These are phyloP conservation scores for Rhodotorula taiwanensis DNA, from an alignment of 768 basidiomycete genomes.

Conservation along the genomic window DNA sequence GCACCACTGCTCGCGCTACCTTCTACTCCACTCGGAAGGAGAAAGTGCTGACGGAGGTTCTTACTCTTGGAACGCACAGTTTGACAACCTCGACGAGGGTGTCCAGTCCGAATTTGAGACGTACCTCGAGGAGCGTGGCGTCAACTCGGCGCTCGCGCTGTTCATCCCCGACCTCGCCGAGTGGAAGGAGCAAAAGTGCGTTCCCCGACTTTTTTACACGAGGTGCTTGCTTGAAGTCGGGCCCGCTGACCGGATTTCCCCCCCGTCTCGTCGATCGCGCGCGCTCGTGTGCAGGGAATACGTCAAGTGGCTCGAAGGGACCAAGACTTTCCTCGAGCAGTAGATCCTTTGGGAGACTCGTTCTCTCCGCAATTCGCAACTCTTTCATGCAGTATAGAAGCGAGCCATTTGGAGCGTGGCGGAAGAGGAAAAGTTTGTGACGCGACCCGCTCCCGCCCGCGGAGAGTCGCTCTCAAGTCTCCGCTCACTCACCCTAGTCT, in stretches of 20 bases:
- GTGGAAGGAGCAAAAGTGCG: conserved; percentile 68
- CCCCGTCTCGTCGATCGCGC: not conserved
- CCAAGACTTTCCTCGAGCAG: conserved; percentile 71
- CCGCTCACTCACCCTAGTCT: conserved; percentile 3
- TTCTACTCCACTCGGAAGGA: too few relatives aligned
- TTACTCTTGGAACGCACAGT: conserved; percentile 48
- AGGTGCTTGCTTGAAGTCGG: too few relatives aligned
- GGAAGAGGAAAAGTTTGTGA: not conserved
- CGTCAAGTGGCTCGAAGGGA: conserved; percentile 73
- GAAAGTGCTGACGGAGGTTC: not conserved
- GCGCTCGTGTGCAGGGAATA: conserved; percentile 59
- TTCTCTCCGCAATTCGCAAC: not conserved
- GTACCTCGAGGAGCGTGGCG: conserved; percentile 81
- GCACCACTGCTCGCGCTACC: not conserved
- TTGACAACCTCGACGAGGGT: conserved; percentile 75
- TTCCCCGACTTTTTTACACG: conserved; percentile 8
- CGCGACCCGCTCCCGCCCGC: too few relatives aligned
- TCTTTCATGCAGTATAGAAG: not conserved
- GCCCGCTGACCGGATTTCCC: not conserved
- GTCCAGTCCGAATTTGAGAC: conserved; percentile 89
- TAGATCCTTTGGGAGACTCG: conserved; percentile 31
- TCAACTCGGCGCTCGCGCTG: conserved; percentile 70
- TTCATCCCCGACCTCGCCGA: conserved; percentile 82
- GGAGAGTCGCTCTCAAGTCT: not conserved
- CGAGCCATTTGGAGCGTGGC: not conserved